Evolutionary conservation across 345 rosid genomes (phyloP).

Genomic region (Camelina neglecta): DNA sequence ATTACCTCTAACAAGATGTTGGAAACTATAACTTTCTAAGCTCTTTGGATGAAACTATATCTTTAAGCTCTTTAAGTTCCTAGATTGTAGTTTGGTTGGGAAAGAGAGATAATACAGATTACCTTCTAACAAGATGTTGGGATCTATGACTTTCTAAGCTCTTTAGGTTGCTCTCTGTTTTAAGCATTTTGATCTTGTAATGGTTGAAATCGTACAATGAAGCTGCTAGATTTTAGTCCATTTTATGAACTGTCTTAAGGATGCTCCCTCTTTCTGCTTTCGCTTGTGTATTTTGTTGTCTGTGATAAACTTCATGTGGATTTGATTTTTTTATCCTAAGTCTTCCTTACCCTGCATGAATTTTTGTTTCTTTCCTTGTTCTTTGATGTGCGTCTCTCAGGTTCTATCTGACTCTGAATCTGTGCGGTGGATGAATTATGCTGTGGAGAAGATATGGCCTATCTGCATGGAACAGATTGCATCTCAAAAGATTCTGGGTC

Average conservation of each 20-base stretch:
- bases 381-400: constrained; percentile 40
- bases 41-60: too few relatives aligned
- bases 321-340: neutral
- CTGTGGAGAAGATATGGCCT: constrained; percentile 94
- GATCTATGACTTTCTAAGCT: neutral
- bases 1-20: neutral
- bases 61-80: neutral
- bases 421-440: constrained; percentile 91
- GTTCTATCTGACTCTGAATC: constrained; percentile 88
- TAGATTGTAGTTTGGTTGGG: neutral
- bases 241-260: neutral
- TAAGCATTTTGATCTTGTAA: neutral
- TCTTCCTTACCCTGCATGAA: neutral
- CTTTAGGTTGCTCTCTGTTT: neutral
- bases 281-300: neutral
- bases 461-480: constrained; percentile 87
- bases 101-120: neutral
- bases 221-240: neutral
- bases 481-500: constrained; percentile 86
- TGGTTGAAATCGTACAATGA: constrained; percentile 7
- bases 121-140: neutral
- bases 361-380: neutral
- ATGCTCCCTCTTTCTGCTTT: constrained; percentile 10
- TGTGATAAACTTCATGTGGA: neutral
- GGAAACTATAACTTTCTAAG: neutral